Conservation (phyloP, 352 stramenopile genomes). For the Globisporangium acanthophoron region DNA sequence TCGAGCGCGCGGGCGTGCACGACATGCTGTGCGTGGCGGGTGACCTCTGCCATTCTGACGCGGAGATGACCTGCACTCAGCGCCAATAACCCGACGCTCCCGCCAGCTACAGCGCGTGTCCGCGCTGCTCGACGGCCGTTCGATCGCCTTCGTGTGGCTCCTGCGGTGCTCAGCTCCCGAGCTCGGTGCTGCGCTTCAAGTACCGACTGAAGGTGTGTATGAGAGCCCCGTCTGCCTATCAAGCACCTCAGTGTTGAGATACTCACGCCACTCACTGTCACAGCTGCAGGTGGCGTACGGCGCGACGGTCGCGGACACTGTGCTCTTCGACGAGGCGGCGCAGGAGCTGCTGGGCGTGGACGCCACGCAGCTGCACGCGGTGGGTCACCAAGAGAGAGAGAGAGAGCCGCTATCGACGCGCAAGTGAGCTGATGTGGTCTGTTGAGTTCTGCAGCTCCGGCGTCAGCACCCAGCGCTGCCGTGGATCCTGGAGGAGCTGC, state of each 20-base stretch:
- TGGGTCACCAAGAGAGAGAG: neutral
- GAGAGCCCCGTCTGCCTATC: too few relatives aligned
- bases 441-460: slow-evolving; percentile 17
- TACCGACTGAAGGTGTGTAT: slow-evolving; percentile 39
- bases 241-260: too few relatives aligned
- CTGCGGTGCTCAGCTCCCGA: slow-evolving; percentile 16
- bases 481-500: slow-evolving; percentile 39
- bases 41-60: too few relatives aligned
- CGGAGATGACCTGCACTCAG: too few relatives aligned
- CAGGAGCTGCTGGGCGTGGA: slow-evolving; percentile 29
- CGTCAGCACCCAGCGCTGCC: slow-evolving; percentile 30
- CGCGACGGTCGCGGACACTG: slow-evolving; percentile 22
- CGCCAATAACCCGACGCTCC: too few relatives aligned
- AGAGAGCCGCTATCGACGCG: neutral
- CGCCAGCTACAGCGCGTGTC: slow-evolving; percentile 43
- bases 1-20: slow-evolving; percentile 39
- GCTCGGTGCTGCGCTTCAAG: slow-evolving; percentile 19
- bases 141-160: slow-evolving; percentile 27
- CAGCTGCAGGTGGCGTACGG: slow-evolving; percentile 27
- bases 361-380: slow-evolving; percentile 21
- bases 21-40: slow-evolving; percentile 42
- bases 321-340: slow-evolving; percentile 50
- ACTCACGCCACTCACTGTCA: neutral
- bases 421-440: too few relatives aligned
- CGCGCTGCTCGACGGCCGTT: slow-evolving; percentile 39